These are phyloP conservation scores for Ensete glaucum DNA, from an alignment of 176 grass and related monocot genomes.

Conservation along the genomic window DNA sequence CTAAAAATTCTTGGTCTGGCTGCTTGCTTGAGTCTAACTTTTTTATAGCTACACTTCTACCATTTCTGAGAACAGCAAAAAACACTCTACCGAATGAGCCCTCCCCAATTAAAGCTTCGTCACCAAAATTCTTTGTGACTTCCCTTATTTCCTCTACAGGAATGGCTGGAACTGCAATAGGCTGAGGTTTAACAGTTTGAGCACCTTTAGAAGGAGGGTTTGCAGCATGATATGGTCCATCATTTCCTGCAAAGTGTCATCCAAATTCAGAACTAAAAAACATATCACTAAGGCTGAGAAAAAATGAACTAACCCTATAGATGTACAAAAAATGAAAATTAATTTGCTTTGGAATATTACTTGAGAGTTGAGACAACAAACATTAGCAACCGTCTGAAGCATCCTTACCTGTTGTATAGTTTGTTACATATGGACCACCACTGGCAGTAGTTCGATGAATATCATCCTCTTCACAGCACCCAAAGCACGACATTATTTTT, in stretches of 20 bases:
- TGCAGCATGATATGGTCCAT: slow-evolving; percentile 36
- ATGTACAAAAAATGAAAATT: neutral
- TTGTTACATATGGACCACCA: neutral
- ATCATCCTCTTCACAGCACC: slow-evolving; percentile 14
- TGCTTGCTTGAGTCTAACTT: slow-evolving; percentile 85
- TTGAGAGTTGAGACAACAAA: neutral
- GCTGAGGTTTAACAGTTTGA: slow-evolving; percentile 57
- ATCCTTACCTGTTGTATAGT: neutral
- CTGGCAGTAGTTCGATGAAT: slow-evolving; percentile 10
- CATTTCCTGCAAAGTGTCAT: slow-evolving; percentile 29
- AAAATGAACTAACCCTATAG: neutral
- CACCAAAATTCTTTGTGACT: slow-evolving; percentile 65
- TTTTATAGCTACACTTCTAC: slow-evolving; percentile 49
- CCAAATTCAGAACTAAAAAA: neutral
- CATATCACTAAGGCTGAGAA: neutral
- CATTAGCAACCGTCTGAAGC: neutral
- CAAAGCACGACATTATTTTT: slow-evolving; percentile 13
- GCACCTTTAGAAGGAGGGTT: slow-evolving; percentile 58
- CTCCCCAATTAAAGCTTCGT: slow-evolving; percentile 79
- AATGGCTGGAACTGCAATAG: slow-evolving; percentile 59
- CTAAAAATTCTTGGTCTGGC: slow-evolving; percentile 74
- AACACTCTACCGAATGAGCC: slow-evolving; percentile 83
- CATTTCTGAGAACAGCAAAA: slow-evolving; percentile 64
- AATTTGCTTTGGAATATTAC: neutral
- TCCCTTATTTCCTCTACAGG: slow-evolving; percentile 69